A percentile compares a stretch with the other conserved stretches of the same genome.
phyloP scores from a whole-genome alignment of 2,329 filamentous ascomycete species.

The Cryphonectria radicalis region DNA sequence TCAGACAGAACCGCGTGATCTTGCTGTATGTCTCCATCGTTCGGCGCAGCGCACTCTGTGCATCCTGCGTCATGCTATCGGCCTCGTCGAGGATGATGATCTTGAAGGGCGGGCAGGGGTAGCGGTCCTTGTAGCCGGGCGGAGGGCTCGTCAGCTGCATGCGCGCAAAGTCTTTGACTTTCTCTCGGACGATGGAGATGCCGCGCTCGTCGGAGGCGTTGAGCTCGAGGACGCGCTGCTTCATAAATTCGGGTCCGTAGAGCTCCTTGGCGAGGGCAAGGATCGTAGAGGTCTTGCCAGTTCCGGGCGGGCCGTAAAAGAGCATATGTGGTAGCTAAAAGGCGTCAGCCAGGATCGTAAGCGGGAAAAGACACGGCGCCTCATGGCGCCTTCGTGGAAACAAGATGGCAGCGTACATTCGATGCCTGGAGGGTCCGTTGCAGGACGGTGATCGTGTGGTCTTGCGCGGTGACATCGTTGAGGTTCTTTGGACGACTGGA shows the following conservation, averaged over 20 bases:
- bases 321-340: constrained; percentile 92
- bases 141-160: constrained; percentile 89
- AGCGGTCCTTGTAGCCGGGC: constrained; percentile 68
- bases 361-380: neutral
- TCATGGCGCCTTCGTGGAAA: too few species aligned
- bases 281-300: constrained; percentile 97
- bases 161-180: constrained; percentile 97
- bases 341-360: constrained; percentile 14
- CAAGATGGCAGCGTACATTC: constrained; percentile 63
- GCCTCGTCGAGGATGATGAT: constrained; percentile 98
- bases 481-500: constrained; percentile 88
- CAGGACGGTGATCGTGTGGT: constrained; percentile 93
- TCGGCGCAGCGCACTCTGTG: constrained; percentile 85
- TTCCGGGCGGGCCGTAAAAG: constrained; percentile 97
- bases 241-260: constrained; percentile 92
- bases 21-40: constrained; percentile 99
- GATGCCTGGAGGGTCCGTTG: constrained; percentile 92
- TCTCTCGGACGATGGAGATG: constrained; percentile 94
- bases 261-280: constrained; percentile 96
- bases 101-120: constrained; percentile 97
- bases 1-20: constrained; percentile 95
- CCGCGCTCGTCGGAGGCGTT: constrained; percentile 99
- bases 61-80: constrained; percentile 98
- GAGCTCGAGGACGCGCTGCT: constrained; percentile 93
- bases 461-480: constrained; percentile 93